Base-by-base conservation (phyloP, 495 filamentous ascomycete genomes). In the Apiosordaria backusii region DNA sequence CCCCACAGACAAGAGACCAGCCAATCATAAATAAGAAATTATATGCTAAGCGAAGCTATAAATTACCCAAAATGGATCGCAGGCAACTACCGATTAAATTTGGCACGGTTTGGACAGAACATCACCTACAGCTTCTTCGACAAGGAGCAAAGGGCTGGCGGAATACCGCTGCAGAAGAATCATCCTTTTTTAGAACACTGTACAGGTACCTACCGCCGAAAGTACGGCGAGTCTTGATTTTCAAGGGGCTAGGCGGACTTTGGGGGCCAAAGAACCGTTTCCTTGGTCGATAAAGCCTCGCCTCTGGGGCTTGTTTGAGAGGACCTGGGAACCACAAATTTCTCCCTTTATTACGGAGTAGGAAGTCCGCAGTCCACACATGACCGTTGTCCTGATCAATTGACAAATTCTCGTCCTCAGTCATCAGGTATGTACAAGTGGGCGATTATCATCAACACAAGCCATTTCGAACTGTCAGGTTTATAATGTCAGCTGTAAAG, bases 121-220 rank as follows among this genome's bases (percentile, higher is more conserved):
- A 13, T 15, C 35, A 1, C 35, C 35, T n/a, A 45, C 35, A 7
- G 16, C 35, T 2, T 2, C 35, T 45, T 45, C 9, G 16, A 45
- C 16, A 7, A 13, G 16, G 35, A 13, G 16, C 35, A 7, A 15
- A 45, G 10, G 9, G 9, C 35, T 45, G 1, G 0, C 5, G 16
- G 13, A 45, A 45, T 0, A 2, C 35, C 35, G 35, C 35, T 45
- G 35, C 13, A 45, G 9, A 6, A 45, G 3, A 15, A n/a, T n/a
- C 18, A 57, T 57, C 23, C 23, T 57, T 24, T 57, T 57, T 24
- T 57, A 57, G 53, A 57, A 57, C 23, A 57, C 53, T 21, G 53
- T 57, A 57, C 53, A 21, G 19, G 53, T 45, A 45, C 5, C 5
- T 45, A 45, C 35, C 35, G 35, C 7, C 35, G 16, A 45, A 45